A percentile compares a stretch with the other conserved stretches of the same genome.
These are phyloP conservation scores for Fusarium algeriense DNA, from an alignment of 2,329 filamentous ascomycete genomes.

Conservation along the genomic window DNA sequence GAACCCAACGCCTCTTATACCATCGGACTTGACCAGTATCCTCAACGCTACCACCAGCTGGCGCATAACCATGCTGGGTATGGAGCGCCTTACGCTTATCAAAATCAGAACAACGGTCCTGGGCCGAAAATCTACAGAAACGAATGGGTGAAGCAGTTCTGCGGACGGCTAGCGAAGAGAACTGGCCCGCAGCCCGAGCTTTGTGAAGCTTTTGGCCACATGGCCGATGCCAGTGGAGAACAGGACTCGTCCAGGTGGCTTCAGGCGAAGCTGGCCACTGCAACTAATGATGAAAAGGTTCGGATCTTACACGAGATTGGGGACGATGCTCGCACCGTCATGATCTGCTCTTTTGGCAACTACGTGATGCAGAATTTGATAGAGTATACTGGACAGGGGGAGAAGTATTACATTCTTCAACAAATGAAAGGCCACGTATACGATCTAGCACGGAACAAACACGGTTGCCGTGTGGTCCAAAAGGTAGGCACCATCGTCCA, in stretches of 20 bases:
- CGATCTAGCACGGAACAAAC: slow-evolving; percentile 86
- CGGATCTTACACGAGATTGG: slow-evolving; percentile 89
- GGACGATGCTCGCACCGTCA: slow-evolving; percentile 85
- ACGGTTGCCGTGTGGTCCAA: slow-evolving; percentile 95
- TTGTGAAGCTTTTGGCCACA: slow-evolving; percentile 87
- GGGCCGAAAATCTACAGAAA: slow-evolving; percentile 53
- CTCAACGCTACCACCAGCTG: slow-evolving; percentile 50
- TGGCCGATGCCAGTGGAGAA: slow-evolving; percentile 96
- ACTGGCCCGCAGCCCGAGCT: slow-evolving; percentile 79
- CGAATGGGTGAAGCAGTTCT: not conserved
- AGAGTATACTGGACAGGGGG: slow-evolving; percentile 91
- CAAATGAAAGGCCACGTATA: slow-evolving; percentile 90
- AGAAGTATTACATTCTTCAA: slow-evolving; percentile 88
- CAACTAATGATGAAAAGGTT: slow-evolving; percentile 96
- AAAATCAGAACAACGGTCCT: slow-evolving; percentile 65
- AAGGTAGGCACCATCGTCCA: slow-evolving; percentile 68
- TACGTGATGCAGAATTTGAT: slow-evolving; percentile 99
- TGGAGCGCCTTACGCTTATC: slow-evolving; percentile 52
- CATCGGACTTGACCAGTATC: slow-evolving; percentile 54
- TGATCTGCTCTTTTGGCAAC: slow-evolving; percentile 97
- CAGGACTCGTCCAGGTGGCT: slow-evolving; percentile 97
- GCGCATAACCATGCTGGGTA: slow-evolving; percentile 45
- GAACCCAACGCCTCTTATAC: slow-evolving; percentile 53
- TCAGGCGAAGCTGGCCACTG: slow-evolving; percentile 89
- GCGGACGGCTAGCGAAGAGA: slow-evolving; percentile 65